A percentile compares a stretch with the other conserved stretches of the same genome.
phyloP scores from a whole-genome alignment of 805 yeast genomes.

The Candida berthetii region DNA sequence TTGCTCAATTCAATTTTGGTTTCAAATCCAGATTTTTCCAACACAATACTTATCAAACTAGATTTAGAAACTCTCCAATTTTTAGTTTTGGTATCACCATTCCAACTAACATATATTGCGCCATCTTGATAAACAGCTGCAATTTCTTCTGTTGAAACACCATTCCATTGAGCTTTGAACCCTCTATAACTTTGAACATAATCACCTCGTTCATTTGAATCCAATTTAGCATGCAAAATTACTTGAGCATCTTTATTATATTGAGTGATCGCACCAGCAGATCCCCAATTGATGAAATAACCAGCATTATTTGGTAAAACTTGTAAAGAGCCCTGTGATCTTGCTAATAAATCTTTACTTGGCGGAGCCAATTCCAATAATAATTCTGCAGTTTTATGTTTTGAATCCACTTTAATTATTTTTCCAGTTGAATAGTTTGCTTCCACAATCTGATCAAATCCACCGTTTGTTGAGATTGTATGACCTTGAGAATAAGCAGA shows the following conservation, averaged over 20 bases:
- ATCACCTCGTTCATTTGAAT: constrained; percentile 22
- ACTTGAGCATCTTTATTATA: constrained; percentile 21
- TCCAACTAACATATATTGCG: constrained; percentile 27
- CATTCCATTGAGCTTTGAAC: constrained; percentile 28
- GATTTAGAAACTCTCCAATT: constrained; percentile 22
- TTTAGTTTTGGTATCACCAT: constrained; percentile 30
- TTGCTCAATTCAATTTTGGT: constrained; percentile 6
- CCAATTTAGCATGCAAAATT: constrained; percentile 26
- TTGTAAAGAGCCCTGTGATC: constrained; percentile 16
- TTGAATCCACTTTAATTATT: constrained; percentile 25
- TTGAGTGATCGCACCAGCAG: constrained; percentile 32
- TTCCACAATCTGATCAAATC: constrained; percentile 18
- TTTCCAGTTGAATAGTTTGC: constrained; percentile 24
- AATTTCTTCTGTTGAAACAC: constrained; percentile 26
- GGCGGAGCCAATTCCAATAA: constrained; percentile 21
- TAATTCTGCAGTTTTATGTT: constrained; percentile 21
- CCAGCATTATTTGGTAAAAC: constrained; percentile 24
- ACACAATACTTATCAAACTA: no score
- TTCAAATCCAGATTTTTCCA: constrained; percentile 26
- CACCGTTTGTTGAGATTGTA: constrained; percentile 3
- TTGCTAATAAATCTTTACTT: constrained; percentile 17
- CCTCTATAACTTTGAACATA: constrained; percentile 29
- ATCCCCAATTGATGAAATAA: constrained; percentile 31
- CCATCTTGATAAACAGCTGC: constrained; percentile 18
- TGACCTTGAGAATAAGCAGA: constrained; percentile 31